Evolutionary conservation across 2,329 filamentous ascomycete species (phyloP).

Genomic region (Pyricularia grisea): DNA sequence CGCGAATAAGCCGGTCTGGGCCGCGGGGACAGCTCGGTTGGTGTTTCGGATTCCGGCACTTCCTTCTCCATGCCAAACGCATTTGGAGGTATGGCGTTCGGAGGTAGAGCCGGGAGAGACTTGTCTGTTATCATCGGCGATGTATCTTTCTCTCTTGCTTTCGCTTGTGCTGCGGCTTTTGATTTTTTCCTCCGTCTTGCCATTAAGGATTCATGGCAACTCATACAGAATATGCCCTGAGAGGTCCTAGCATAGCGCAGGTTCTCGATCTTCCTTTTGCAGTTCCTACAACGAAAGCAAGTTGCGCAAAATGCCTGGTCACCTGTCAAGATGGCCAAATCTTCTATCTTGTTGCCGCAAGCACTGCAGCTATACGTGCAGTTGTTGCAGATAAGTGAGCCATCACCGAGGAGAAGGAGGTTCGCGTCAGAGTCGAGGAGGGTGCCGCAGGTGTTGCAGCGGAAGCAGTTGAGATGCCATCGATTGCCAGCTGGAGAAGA

Average conservation of each 20-base stretch:
- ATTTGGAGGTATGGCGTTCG: slow-evolving; percentile 56
- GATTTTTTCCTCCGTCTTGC: slow-evolving; percentile 81
- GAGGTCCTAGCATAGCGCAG: slow-evolving; percentile 94
- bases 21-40: slow-evolving; percentile 59
- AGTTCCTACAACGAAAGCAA: slow-evolving; percentile 95
- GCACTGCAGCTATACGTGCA: slow-evolving; percentile 98
- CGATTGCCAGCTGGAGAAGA: slow-evolving; percentile 67
- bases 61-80: slow-evolving; percentile 52
- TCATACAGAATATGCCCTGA: slow-evolving; percentile 99
- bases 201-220: slow-evolving; percentile 95
- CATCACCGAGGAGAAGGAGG: slow-evolving; percentile 90
- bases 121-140: slow-evolving; percentile 74
- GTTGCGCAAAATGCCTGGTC: slow-evolving; percentile 97
- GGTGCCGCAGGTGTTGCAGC: slow-evolving; percentile 90
- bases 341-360: slow-evolving; percentile 95
- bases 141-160: slow-evolving; percentile 52
- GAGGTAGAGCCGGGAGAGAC: slow-evolving; percentile 82
- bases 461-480: slow-evolving; percentile 99
- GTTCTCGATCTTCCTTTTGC: slow-evolving; percentile 98
- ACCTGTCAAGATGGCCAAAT: slow-evolving; percentile 91
- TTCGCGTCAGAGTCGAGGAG: slow-evolving; percentile 98
- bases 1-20: slow-evolving; percentile 42
- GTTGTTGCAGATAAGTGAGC: slow-evolving; percentile 97
- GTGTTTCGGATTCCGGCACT: slow-evolving; percentile 49
- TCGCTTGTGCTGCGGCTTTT: slow-evolving; percentile 54